These are phyloP conservation scores for Phytophthora tubulina DNA, from an alignment of 352 stramenopile genomes.

Conservation along the genomic window DNA sequence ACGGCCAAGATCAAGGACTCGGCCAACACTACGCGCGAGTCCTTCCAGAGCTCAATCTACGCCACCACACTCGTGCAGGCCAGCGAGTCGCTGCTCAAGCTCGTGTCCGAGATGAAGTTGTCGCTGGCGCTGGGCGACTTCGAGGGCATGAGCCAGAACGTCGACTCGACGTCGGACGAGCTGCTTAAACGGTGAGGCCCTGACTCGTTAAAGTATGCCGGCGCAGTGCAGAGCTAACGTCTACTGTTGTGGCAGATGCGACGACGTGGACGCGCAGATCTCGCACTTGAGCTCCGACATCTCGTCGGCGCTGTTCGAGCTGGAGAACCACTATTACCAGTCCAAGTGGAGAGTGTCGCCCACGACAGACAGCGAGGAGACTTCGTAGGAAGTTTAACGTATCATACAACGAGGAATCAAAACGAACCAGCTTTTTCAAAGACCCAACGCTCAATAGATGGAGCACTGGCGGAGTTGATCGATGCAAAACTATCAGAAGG, in stretches of 20 bases:
- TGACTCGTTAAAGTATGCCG: neutral
- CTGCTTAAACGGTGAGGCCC: slow-evolving; percentile 67
- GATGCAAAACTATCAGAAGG: neutral
- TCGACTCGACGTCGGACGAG: slow-evolving; percentile 76
- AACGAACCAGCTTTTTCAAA: neutral
- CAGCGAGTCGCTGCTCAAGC: slow-evolving; percentile 82
- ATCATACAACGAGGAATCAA: slow-evolving; percentile 27
- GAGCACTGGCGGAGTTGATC: no score
- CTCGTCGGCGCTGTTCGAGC: slow-evolving; percentile 80
- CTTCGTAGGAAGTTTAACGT: slow-evolving; percentile 19
- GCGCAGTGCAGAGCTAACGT: neutral
- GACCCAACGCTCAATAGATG: neutral
- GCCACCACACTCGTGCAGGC: slow-evolving; percentile 84
- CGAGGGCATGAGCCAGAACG: slow-evolving; percentile 89
- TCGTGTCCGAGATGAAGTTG: slow-evolving; percentile 87
- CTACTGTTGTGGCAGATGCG: slow-evolving; percentile 52
- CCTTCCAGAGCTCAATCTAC: slow-evolving; percentile 86
- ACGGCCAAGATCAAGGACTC: slow-evolving; percentile 85
- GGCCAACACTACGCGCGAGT: slow-evolving; percentile 82
- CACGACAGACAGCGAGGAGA: slow-evolving; percentile 24
- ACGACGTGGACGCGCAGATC: slow-evolving; percentile 85
- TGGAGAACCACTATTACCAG: slow-evolving; percentile 88
- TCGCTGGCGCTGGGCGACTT: slow-evolving; percentile 83
- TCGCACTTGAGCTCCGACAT: slow-evolving; percentile 83
- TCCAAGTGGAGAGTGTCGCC: slow-evolving; percentile 76